A percentile compares a stretch with the other conserved stretches of the same genome.
Conservation (phyloP, 768 basidiomycete genomes). For the Amyloporia xantha region DNA sequence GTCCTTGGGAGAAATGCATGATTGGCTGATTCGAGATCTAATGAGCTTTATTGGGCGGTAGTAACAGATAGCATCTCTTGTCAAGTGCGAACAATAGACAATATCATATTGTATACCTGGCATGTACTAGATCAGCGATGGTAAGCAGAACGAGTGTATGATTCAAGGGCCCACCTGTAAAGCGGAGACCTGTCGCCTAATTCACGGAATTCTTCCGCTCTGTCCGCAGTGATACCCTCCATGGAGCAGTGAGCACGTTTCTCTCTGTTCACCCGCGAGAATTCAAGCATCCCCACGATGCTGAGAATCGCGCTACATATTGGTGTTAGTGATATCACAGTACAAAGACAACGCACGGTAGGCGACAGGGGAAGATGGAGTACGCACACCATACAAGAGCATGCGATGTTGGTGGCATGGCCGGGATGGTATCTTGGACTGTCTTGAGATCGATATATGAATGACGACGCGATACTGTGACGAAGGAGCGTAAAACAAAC, state of each 20-base stretch:
- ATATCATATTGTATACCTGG: too few relatives aligned
- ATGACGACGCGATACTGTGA: conserved; percentile 29
- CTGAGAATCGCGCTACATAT: conserved; percentile 1
- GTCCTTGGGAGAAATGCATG: too few relatives aligned
- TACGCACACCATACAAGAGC: conserved; percentile 4
- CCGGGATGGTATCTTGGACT: conserved; percentile 13
- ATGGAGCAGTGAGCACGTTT: neutral
- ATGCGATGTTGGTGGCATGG: conserved; percentile 9
- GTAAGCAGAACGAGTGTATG: too few relatives aligned
- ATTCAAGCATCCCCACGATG: neutral
- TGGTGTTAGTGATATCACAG: neutral
- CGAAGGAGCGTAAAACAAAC: conserved; percentile 24
- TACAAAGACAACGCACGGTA: too few relatives aligned
- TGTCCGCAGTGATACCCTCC: neutral
- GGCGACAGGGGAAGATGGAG: too few relatives aligned
- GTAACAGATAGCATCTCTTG: too few relatives aligned
- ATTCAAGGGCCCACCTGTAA: conserved; percentile 2
- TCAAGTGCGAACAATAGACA: too few relatives aligned
- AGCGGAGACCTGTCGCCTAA: neutral
- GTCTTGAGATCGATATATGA: conserved; percentile 26
- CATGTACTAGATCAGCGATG: too few relatives aligned
- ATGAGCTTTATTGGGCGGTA: too few relatives aligned
- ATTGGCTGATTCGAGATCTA: too few relatives aligned
- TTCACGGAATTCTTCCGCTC: neutral
- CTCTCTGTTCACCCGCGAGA: neutral